Conservation (phyloP, 495 filamentous ascomycete species). For the Amniculicola lignicola region DNA sequence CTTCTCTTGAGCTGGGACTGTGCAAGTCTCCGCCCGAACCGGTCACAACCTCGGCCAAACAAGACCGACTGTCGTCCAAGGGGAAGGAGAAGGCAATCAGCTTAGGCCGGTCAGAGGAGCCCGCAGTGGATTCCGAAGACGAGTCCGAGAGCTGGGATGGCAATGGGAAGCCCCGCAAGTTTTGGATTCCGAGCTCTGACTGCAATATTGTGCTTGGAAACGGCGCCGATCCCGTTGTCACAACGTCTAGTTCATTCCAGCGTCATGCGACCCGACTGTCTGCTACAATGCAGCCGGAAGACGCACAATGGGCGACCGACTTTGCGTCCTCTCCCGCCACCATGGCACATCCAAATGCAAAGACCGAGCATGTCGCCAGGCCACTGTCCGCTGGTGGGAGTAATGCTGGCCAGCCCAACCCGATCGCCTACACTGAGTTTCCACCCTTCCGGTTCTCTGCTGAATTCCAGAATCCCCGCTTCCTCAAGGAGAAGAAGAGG, state of each 20-base stretch:
- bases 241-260: conserved; percentile 42
- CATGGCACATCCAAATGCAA: conserved; percentile 28
- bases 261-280: conserved; percentile 45
- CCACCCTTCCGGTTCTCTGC: conserved; percentile 60
- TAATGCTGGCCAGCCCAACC: conserved; percentile 34
- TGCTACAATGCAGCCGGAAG: conserved; percentile 48
- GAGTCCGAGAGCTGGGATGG: conserved; percentile 52
- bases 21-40: conserved; percentile 39
- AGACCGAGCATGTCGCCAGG: conserved; percentile 20
- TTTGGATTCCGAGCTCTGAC: conserved; percentile 57
- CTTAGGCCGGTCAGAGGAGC: conserved; percentile 14
- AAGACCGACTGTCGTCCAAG: conserved; percentile 35
- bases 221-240: conserved; percentile 45
- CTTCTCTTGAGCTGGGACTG: conserved; percentile 49
- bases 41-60: conserved; percentile 7
- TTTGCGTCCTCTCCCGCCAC: conserved; percentile 44
- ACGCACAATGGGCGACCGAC: conserved; percentile 52
- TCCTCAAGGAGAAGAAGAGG: conserved; percentile 58
- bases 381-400: conserved; percentile 37
- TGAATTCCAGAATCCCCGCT: conserved; percentile 55
- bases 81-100: conserved; percentile 40
- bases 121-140: conserved; percentile 37
- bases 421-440: conserved; percentile 53
- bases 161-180: conserved; percentile 52
- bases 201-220: conserved; percentile 59